Base-by-base conservation (phyloP, 2,329 filamentous ascomycete genomes). In the Onygenales sp. region DNA sequence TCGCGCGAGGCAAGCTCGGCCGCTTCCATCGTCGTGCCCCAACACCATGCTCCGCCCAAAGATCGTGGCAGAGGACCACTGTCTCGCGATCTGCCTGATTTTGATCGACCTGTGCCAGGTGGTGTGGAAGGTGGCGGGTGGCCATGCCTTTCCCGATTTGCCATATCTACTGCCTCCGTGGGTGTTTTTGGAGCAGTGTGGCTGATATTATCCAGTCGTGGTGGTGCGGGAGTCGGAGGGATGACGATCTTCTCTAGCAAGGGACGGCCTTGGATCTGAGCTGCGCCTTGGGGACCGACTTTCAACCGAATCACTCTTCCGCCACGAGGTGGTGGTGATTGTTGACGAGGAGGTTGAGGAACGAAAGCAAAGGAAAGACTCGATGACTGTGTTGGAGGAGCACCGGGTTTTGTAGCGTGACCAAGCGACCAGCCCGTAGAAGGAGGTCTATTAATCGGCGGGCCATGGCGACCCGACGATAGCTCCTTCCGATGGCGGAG, bases 241-340 rank as follows among this genome's bases (percentile, higher is more conserved):
- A 13, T n/a, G n/a, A 43, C n/a, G 31, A 31, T 35, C 13, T 35
- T 11, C 21, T n/a, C 42, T 13, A 11, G 10, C 31, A 11, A 44
- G 41, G 39, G 6, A 35, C 13, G 14, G 11, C 49, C 41, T 36
- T 55, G 54, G 52, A 64, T 58, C 38, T 59, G 58, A 43, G 63
- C 62, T 21, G 60, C 63, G 35, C 59, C 56, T 42, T 60, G 55
- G 3, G 55, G 45, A 7, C 59, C 61, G 27, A 65, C 56, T 31
- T 48, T 62, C 42, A 64, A 54, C 21, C 54, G 57, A 31, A 65
- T 51, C 2, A 64, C 9, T 2, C 50, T 41, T 11, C 57, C 55
- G 36, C 51, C 45, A 5, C 21, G 10, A n/a, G 32, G 17, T 32
- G 36, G 21, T 49, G 47, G 32, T 14, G 36, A 11, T 33, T 49